Evolutionary conservation across 1,284 basidiomycete genomes (phyloP), one percentile per base, ranked within the genome.

Genomic region (Ustilago xerochloae): DNA sequence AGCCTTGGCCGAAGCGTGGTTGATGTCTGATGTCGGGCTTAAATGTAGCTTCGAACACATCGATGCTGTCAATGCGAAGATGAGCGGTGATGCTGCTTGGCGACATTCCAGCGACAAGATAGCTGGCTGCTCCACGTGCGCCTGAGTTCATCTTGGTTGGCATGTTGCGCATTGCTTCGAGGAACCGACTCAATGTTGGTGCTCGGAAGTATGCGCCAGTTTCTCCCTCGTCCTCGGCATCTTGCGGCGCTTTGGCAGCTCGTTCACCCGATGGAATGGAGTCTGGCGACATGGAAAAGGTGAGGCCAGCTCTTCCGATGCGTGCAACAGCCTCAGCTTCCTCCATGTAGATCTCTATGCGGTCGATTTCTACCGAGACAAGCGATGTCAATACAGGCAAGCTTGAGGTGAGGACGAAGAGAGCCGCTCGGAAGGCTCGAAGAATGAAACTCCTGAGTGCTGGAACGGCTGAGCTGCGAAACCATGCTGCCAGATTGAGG

Each of bases 321-420:
- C 68, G 72, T 6, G 60, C 43, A 1, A 73, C 75, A 4, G 76
- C 46, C 32, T 77, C 77, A 3, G 64, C 67, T 35, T 79, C 79
- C 20, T 75, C 52, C 5, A 78, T 32, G 33, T 68, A 72, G 22
- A 82, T 41, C 41, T 77, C 74, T 41, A 78, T 55, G 18, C 76
- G 63, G 29, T 73, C 71, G 10, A 83, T 52, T 28, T 82, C 73
- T 54, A 84, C 47, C 9, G 78, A 81, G 39, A 84, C 52, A 29
- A 84, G 49, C 1, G 76, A 77, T 15, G 71, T 78, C 28, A 81
- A 62, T 3, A 72, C 55, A 6, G 80, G 78, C 13, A 81, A 48
- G 18, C 64, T 57, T 6, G 79, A 80, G 18, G 70, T 69, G 57
- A 78, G 49, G 24, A 80, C 20, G 59, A 66, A 79, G 41, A 77